A percentile compares a stretch with the other conserved stretches of the same genome.
Conservation (phyloP, 208 protist species). For the Vickermania spadyakhi region DNA sequence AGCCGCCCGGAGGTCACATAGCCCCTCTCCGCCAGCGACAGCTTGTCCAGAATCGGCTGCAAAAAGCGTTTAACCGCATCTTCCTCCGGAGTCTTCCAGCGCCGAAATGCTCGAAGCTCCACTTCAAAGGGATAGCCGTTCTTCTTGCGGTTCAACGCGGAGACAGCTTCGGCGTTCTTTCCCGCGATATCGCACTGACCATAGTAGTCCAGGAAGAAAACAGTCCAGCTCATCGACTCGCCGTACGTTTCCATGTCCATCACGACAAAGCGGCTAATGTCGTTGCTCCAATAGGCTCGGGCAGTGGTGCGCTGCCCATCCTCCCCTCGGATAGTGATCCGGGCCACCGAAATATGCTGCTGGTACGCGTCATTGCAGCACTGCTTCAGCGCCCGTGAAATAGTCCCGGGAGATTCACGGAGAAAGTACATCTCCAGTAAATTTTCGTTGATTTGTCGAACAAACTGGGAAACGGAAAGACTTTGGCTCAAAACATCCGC, state of each 20-base stretch:
- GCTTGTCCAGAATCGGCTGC: slow-evolving; percentile 73
- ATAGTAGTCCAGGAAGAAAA: slow-evolving; percentile 66
- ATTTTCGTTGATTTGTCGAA: slow-evolving; percentile 80
- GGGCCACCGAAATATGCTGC: slow-evolving; percentile 61
- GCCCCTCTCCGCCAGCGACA: slow-evolving; percentile 73
- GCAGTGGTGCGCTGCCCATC: slow-evolving; percentile 69
- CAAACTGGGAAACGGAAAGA: slow-evolving; percentile 66
- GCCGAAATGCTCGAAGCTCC: slow-evolving; percentile 66
- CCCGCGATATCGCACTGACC: slow-evolving; percentile 5
- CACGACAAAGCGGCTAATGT: slow-evolving; percentile 60
- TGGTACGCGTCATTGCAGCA: slow-evolving; percentile 62
- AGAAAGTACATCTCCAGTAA: slow-evolving; percentile 85
- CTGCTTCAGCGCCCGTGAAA: slow-evolving; percentile 72
- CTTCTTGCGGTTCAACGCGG: slow-evolving; percentile 8
- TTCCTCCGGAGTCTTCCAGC: slow-evolving; percentile 68
- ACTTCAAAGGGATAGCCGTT: slow-evolving; percentile 73
- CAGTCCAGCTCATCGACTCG: slow-evolving; percentile 70
- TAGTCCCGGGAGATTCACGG: slow-evolving; percentile 63
- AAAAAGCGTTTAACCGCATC: slow-evolving; percentile 60
- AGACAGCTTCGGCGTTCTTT: slow-evolving; percentile 3
- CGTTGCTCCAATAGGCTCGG: slow-evolving; percentile 69
- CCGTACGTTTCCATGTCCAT: slow-evolving; percentile 79
- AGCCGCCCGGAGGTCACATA: slow-evolving; percentile 64
- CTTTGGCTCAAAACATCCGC: slow-evolving; percentile 72
- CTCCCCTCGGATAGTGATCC: slow-evolving; percentile 80